These are phyloP conservation scores for Plasmodium gaboni DNA, from an alignment of 169 alveolate species.

Conservation along the genomic window DNA sequence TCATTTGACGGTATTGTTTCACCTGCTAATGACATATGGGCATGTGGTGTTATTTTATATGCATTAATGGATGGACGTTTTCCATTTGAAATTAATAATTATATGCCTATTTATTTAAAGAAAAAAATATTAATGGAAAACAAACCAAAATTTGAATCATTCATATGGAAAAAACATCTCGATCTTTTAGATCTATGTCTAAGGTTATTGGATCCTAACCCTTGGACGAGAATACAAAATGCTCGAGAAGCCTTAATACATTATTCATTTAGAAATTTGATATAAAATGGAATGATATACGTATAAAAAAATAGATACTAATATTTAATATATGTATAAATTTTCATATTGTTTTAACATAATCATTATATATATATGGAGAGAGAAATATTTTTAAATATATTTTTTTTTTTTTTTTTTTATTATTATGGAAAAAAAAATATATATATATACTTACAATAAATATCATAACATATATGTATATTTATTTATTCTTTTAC, in stretches of 20 bases:
- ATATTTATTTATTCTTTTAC: too few species aligned
- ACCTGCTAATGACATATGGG: constrained; percentile 81
- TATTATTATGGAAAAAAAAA: too few species aligned
- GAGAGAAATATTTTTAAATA: too few species aligned
- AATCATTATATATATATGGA: too few species aligned
- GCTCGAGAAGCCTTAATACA: constrained; percentile 88
- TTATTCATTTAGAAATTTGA: constrained; percentile 35
- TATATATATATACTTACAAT: too few species aligned
- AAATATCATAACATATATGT: too few species aligned
- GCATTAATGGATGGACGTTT: constrained; percentile 79
- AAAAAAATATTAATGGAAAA: constrained; percentile 63
- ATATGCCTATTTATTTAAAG: constrained; percentile 54
- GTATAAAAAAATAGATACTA: not conserved
- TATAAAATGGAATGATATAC: not conserved
- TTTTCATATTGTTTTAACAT: too few species aligned
- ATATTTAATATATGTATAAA: not conserved
- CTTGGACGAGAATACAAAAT: constrained; percentile 71
- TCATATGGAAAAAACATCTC: constrained; percentile 78
- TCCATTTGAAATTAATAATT: constrained; percentile 74
- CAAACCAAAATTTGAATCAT: constrained; percentile 78
- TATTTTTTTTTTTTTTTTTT: too few species aligned
- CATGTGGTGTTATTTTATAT: constrained; percentile 80
- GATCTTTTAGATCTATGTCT: constrained; percentile 83
- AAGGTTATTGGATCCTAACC: constrained; percentile 76
- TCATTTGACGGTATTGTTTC: constrained; percentile 73